phyloP scores from a whole-genome alignment of 371 early-diverging fungal genomes.

The Batkoa obscura region DNA sequence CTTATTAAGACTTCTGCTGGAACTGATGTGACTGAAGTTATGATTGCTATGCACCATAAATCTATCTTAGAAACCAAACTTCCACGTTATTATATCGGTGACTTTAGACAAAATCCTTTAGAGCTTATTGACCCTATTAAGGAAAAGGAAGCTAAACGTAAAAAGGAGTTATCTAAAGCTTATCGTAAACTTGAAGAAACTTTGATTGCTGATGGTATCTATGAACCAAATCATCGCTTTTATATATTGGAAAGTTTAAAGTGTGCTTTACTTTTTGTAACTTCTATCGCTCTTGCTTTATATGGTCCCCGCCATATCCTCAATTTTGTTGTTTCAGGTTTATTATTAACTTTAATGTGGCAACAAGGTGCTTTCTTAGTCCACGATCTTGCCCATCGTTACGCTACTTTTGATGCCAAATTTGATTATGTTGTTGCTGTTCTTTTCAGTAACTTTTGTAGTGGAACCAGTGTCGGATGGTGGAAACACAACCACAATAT shows the following conservation, averaged over 20 bases:
- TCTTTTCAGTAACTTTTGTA: conserved; percentile 54
- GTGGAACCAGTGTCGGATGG: conserved; percentile 86
- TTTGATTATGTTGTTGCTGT: conserved; percentile 70
- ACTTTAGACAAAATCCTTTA: conserved; percentile 17
- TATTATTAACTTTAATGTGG: conserved; percentile 60
- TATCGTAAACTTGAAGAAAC: conserved; percentile 6
- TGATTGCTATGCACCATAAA: conserved; percentile 70
- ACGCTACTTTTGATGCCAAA: conserved; percentile 51
- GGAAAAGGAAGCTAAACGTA: conserved; percentile 9
- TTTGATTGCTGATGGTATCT: conserved; percentile 13
- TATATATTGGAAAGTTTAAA: conserved; percentile 56
- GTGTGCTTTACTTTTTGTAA: conserved; percentile 31
- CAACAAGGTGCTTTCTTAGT: conserved; percentile 83
- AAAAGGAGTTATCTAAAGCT: conserved; percentile 5
- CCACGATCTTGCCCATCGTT: conserved; percentile 89
- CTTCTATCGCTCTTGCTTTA: conserved; percentile 39
- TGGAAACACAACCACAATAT: conserved; percentile 93
- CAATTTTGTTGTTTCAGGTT: conserved; percentile 22
- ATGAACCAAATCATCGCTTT: conserved; percentile 46
- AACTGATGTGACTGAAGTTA: conserved; percentile 81
- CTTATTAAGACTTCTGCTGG: conserved; percentile 70
- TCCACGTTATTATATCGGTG: conserved; percentile 53
- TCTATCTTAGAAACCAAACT: conserved; percentile 52
- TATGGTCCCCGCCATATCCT: conserved; percentile 35
- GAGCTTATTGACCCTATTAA: neutral